Evolutionary conservation across 2,329 filamentous ascomycete genomes (phyloP), one percentile per base, ranked within the genome.

Genomic region (Fusarium cicatricum): DNA sequence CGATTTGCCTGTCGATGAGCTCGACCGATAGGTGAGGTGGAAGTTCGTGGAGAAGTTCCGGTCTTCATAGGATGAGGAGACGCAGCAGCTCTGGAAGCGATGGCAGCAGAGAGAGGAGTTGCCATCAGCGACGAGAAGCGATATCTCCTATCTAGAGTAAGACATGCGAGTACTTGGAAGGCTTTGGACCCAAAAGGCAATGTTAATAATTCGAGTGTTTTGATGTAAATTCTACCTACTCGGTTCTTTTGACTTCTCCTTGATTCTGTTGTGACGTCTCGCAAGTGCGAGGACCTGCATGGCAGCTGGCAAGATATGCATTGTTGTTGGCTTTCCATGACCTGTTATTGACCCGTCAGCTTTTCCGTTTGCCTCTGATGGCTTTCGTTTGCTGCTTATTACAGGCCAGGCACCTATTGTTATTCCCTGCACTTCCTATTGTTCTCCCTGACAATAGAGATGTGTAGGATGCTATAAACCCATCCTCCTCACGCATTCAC

Each of bases 1-100:
- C 33, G 90, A 93, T 68, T 82, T 93, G 67, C 86, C 89, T 11
- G 84, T 90, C 58, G 88, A 92, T 70, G 91, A 94, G 76, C 79
- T 95, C 72, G 90, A 91, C 74, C 81, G 80, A 72, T 87, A 82
- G 72, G 53, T 68, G 58, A 72, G 71, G 72, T 73, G 69, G 65
- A 72, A 68, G 68, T 69, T 73, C 62, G 64, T 70, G 57, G 62
- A 66, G 62, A 68, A 64, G 61, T 61, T 63, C 61, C 66, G 55
- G 58, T 65, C 65, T 69, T 69, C 66, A 64, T 71, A 71, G 64
- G 62, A 72, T 68, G 66, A 70, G 65, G 66, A 64, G 57, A 62
- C 61, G 53, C 54, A 67, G 54, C 59, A 58, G 59, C 57, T 67
- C 55, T 64, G 54, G 58, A 52, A 62, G 54, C 41, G 29, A 44